These are phyloP conservation scores for Deuterostichococcus epilithicus DNA, from an alignment of 139 green algal genomes.

Conservation along the genomic window DNA sequence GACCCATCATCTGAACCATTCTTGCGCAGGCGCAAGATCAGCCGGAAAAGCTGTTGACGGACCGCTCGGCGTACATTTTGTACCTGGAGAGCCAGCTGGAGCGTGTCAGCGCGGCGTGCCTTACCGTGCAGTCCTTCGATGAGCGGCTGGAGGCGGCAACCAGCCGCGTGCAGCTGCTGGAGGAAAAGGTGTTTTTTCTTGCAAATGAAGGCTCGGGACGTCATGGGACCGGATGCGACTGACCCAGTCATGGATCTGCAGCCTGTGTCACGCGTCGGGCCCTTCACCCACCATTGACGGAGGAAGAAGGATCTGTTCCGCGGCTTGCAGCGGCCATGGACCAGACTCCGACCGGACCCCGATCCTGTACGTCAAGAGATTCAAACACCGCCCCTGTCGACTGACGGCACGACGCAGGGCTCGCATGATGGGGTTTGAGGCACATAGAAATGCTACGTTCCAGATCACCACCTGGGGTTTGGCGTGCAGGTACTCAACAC, in stretches of 20 bases:
- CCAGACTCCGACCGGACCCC: too few species aligned
- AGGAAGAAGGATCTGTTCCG: too few species aligned
- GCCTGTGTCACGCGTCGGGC: too few species aligned
- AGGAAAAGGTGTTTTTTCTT: not conserved
- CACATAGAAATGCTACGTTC: not conserved
- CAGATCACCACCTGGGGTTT: not conserved
- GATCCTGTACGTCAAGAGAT: not conserved
- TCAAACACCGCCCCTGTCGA: not conserved
- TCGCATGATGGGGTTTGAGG: not conserved
- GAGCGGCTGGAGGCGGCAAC: slow-evolving; percentile 23
- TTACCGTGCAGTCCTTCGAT: slow-evolving; percentile 32
- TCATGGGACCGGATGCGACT: not conserved
- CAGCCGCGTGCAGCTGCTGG: not conserved
- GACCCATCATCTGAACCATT: not conserved
- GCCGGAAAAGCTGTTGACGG: slow-evolving; percentile 32
- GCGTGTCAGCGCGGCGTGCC: slow-evolving; percentile 26
- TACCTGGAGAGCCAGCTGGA: slow-evolving; percentile 40
- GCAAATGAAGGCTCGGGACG: not conserved
- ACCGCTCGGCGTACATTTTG: slow-evolving; percentile 30
- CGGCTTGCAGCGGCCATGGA: too few species aligned
- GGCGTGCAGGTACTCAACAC: slow-evolving; percentile 17
- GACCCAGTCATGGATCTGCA: not conserved
- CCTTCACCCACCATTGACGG: too few species aligned
- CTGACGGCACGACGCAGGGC: not conserved
- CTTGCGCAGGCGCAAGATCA: not conserved